Evolutionary conservation across 805 yeast species (phyloP), one percentile per base, ranked within the genome.

Genomic region (Phaffomyces antillensis): DNA sequence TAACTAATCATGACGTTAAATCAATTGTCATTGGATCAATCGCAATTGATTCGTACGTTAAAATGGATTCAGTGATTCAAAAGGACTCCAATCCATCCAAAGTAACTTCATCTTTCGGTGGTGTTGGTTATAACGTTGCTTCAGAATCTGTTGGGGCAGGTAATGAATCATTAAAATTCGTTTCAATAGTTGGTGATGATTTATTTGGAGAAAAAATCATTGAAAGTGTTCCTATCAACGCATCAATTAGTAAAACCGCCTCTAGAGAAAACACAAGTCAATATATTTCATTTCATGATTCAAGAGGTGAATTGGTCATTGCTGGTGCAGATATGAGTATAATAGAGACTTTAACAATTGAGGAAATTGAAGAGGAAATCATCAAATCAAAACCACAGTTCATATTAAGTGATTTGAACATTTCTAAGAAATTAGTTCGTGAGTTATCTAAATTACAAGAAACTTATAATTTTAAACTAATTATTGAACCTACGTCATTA

Each of bases 271-370:
- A 60, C 10, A 83, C 95, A 0, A 87, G 93, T 0, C 86, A 84
- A 54, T 89, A 89, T 55, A 72, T 77, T 7, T 82, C 95, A 0
- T 71, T 79, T 46, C 90, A 87, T 54, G 76, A 75, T 45, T 50
- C 54, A 0, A 57, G 63, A 7, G 96, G 96, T 1, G 81, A 73
- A 4, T 67, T 89, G 39, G 59, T 84, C 3, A 67, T 86, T 16
- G 95, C 96, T 0, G 77, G 87, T 56, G 91, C 95, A 5, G 96
- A 86, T 56, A 88, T 89, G 96, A 68, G 69, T n/a, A 76, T 83
- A 10, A 66, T 81, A 20, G 85, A 84, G 51, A 63, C 68, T 25
- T 47, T 77, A 38, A 67, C 78, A 13, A 41, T 62, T 0, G 60
- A 63, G 0, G 76, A 74, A 47, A 68, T 83, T 3, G 47, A 54